These are phyloP conservation scores for Blepharisma stoltei DNA, from an alignment of 73 alveolate species.

Conservation along the genomic window DNA sequence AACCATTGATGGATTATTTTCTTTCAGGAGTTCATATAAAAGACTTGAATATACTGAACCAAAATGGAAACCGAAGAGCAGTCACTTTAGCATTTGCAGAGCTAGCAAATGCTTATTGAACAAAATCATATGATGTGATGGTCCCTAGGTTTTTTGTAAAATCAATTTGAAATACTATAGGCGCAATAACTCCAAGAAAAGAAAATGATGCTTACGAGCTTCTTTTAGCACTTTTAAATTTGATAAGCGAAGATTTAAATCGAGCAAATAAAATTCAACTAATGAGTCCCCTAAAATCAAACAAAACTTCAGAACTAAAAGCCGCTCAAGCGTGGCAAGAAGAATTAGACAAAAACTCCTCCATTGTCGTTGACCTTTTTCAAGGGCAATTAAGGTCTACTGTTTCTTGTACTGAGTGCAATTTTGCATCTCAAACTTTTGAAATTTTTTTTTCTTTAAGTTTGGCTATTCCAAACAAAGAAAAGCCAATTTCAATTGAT, in stretches of 20 bases:
- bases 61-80: conserved; percentile 50
- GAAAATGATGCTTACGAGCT: conserved; percentile 72
- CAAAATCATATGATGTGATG: conserved; percentile 41
- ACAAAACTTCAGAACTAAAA: conserved; percentile 48
- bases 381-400: conserved; percentile 91
- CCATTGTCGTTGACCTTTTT: conserved; percentile 88
- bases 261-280: conserved; percentile 27
- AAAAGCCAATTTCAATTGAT: conserved; percentile 37
- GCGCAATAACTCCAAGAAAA: too few relatives aligned
- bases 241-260: conserved; percentile 74
- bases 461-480: conserved; percentile 69
- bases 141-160: conserved; percentile 39
- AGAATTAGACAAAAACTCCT: conserved; percentile 75
- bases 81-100: conserved; percentile 50
- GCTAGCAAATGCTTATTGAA: conserved; percentile 59
- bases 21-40: conserved; percentile 46
- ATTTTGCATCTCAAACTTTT: conserved; percentile 64
- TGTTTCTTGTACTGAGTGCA: conserved; percentile 73
- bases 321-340: conserved; percentile 84
- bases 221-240: conserved; percentile 54
- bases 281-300: too few relatives aligned
- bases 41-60: conserved; percentile 37
- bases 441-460: conserved; percentile 86
- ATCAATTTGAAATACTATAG: conserved; percentile 18
- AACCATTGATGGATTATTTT: conserved; percentile 63